Evolutionary conservation across 2,329 filamentous ascomycete species (phyloP), one percentile per base, ranked within the genome.

Genomic region (Penicillium hesseltinei): DNA sequence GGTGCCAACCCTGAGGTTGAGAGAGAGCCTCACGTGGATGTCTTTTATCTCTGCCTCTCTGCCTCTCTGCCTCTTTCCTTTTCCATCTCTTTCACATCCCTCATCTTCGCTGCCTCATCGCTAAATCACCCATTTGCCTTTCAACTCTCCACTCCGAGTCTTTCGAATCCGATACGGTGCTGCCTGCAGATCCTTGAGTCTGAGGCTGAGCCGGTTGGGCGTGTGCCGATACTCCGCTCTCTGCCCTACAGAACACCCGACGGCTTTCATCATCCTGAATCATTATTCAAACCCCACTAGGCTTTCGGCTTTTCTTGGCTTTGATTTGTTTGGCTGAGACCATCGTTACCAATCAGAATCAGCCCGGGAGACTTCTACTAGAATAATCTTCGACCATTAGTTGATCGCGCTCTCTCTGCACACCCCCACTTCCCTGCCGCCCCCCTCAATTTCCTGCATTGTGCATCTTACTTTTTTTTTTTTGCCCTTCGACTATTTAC

Each of bases 371-470:
- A 59, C 57, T 35, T 39, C 31, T 45, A 46, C 21, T 45, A 5
- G 54, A 54, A 56, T 29, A 52, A 52, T 63, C 46, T 44, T 51
- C 51, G 43, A 40, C 51, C 55, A 54, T 58, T 63, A 61, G 61
- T 62, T 59, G 59, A 64, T 60, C 57, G 57, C 54, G 50, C 53
- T 57, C 52, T 62, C 52, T 57, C 51, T 51, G 35, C 53, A 50
- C 48, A 40, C 54, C 54, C 61, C 62, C 61, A 65, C 65, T 61
- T 63, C 31, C 55, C 57, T 65, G 61, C 62, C 59, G 58, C 61
- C 58, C 53, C 62, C 61, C 57, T 62, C 51, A 58, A 60, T 62
- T 64, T 25, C 56, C 47, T 63, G 62, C 58, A 63, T 50, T 42
- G 55, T 55, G 45, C 53, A 57, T 50, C 43, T 33, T 42, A 50